A percentile compares a stretch with the other conserved stretches of the same genome.
These are phyloP conservation scores for Coniochaeta ligniaria DNA, from an alignment of 2,329 filamentous ascomycete genomes.

Conservation along the genomic window DNA sequence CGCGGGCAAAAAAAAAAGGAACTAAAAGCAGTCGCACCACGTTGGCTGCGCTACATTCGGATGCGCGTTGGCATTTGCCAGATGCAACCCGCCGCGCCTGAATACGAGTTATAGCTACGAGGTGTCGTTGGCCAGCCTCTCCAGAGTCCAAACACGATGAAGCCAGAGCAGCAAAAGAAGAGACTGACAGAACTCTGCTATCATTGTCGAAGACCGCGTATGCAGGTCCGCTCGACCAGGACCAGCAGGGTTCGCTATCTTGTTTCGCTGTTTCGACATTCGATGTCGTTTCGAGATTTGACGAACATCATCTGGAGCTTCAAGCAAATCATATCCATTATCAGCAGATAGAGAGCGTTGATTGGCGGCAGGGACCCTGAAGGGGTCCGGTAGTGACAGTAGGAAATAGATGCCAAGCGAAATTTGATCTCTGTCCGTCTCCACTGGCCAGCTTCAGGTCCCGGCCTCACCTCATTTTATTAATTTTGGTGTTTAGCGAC, in stretches of 20 bases:
- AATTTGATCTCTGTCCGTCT: conserved; percentile 1
- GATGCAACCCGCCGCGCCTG: neutral
- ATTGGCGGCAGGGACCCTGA: neutral
- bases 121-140: neutral
- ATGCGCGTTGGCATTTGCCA: neutral
- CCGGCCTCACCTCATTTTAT: neutral
- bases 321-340: conserved; percentile 1
- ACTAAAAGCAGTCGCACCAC: neutral
- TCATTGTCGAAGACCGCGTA: neutral
- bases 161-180: neutral
- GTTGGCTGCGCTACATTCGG: neutral
- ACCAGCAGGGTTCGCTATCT: neutral
- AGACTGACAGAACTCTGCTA: neutral
- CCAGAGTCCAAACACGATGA: neutral
- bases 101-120: neutral
- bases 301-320: neutral
- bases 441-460: neutral
- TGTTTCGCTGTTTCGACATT: neutral
- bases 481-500: neutral
- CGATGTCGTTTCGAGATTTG: neutral
- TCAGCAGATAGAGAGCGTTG: neutral
- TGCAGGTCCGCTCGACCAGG: neutral
- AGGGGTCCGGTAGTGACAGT: neutral
- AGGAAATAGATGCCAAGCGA: conserved; percentile 3
- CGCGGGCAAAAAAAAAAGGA: neutral